Evolutionary conservation across 306 rosid genomes (phyloP).

Genomic region (Vachellia pachyceras): DNA sequence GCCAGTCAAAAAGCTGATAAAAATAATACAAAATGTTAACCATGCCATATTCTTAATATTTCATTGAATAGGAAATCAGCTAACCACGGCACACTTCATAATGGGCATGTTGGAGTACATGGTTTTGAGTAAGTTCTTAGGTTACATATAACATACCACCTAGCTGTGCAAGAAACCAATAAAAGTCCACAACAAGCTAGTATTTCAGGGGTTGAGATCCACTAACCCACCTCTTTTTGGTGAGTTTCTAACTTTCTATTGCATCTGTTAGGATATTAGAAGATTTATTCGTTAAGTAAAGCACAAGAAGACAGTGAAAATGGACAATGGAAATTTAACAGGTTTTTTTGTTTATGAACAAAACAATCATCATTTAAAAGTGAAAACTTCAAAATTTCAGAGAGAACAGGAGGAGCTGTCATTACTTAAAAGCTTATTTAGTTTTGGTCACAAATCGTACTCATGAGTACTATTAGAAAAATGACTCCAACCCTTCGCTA

Average conservation of each 20-base stretch:
- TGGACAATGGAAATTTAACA: background rate
- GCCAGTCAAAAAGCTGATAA: constrained; percentile 71
- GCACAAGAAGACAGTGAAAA: background rate
- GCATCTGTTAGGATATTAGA: background rate
- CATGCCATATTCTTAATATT: constrained; percentile 10
- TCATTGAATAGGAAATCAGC: constrained; percentile 25
- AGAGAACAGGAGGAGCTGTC: background rate
- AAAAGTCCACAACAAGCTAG: too few species aligned
- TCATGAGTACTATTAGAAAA: constrained; percentile 6
- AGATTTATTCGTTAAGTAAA: background rate
- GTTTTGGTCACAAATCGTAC: constrained; percentile 25
- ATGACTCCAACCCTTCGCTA: background rate
- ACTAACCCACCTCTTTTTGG: too few species aligned
- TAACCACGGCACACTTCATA: background rate
- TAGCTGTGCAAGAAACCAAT: background rate
- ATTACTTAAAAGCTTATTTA: background rate
- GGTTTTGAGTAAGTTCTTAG: background rate
- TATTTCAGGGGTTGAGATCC: too few species aligned
- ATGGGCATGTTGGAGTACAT: background rate
- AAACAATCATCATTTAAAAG: background rate
- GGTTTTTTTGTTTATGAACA: background rate
- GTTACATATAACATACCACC: background rate
- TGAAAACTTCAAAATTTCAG: background rate
- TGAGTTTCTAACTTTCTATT: too few species aligned
- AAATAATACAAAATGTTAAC: constrained; percentile 34